Conservation (phyloP, 768 basidiomycete genomes). For the Termitomyces eurrhizus region DNA sequence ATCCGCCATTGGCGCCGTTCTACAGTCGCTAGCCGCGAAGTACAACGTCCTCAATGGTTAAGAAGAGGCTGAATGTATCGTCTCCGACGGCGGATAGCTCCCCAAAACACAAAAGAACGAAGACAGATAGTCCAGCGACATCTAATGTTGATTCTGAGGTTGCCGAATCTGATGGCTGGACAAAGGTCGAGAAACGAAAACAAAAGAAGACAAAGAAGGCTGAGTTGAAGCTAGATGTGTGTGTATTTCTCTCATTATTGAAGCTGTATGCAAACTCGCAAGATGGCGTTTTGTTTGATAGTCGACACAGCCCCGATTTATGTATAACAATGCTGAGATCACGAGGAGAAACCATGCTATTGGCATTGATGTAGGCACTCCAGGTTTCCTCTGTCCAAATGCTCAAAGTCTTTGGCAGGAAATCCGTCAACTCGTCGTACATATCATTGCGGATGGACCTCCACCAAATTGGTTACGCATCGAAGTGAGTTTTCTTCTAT, state of each 20-base stretch:
- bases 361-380: slow-evolving; percentile 66
- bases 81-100: slow-evolving; percentile 7
- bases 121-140: slow-evolving; percentile 20
- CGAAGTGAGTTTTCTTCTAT: slow-evolving; percentile 49
- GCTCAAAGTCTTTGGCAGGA: slow-evolving; percentile 47
- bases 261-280: slow-evolving; percentile 9
- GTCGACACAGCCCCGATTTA: slow-evolving; percentile 65
- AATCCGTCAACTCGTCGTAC: slow-evolving; percentile 80
- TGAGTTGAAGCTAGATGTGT: slow-evolving; percentile 58
- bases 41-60: neutral
- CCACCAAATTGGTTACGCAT: slow-evolving; percentile 84
- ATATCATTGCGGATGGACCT: slow-evolving; percentile 78
- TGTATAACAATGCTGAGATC: slow-evolving; percentile 80
- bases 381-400: neutral
- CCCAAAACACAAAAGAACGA: slow-evolving; percentile 36
- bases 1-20: no score
- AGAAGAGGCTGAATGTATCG: slow-evolving; percentile 15
- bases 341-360: slow-evolving; percentile 67
- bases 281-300: slow-evolving; percentile 19
- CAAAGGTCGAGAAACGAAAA: slow-evolving; percentile 69
- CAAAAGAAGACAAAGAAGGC: slow-evolving; percentile 61
- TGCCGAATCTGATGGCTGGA: slow-evolving; percentile 45
- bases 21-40: neutral
- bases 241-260: slow-evolving; percentile 25
- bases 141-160: neutral